Percentiles rank a stretch among this genome's conserved stretches.
phyloP scores from a whole-genome alignment of 2,329 filamentous ascomycete species.

The Botrytis pseudocinerea region DNA sequence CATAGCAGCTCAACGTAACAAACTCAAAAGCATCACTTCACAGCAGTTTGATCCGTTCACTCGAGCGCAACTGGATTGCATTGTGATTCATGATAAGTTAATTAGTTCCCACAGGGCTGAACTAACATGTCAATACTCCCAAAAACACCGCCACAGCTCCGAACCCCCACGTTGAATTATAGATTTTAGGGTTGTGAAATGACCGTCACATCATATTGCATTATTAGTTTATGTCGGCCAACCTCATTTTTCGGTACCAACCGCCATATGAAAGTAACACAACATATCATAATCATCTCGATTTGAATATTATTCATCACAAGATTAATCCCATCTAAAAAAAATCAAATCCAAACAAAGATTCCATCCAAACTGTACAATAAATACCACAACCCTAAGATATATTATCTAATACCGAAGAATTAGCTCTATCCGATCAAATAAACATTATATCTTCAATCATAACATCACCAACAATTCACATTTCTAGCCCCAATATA shows the following conservation, averaged over 20 bases:
- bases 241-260: fast-evolving
- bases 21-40: neutral
- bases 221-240: neutral
- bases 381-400: too few relatives aligned
- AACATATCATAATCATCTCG: neutral
- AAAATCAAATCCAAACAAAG: neutral
- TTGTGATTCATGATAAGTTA: neutral
- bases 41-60: neutral
- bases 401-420: fast-evolving
- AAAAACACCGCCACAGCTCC: neutral
- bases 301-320: neutral
- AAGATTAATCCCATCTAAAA: neutral
- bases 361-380: neutral
- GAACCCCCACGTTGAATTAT: neutral
- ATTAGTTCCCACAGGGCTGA: neutral
- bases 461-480: neutral
- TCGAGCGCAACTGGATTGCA: neutral
- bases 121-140: neutral
- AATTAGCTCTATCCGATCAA: neutral
- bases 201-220: too few relatives aligned
- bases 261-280: neutral
- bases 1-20: too few relatives aligned
- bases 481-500: neutral
- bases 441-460: neutral
- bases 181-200: neutral